These are phyloP conservation scores for Fusarium caatingaense DNA, from an alignment of 2,329 filamentous ascomycete genomes.

Conservation along the genomic window DNA sequence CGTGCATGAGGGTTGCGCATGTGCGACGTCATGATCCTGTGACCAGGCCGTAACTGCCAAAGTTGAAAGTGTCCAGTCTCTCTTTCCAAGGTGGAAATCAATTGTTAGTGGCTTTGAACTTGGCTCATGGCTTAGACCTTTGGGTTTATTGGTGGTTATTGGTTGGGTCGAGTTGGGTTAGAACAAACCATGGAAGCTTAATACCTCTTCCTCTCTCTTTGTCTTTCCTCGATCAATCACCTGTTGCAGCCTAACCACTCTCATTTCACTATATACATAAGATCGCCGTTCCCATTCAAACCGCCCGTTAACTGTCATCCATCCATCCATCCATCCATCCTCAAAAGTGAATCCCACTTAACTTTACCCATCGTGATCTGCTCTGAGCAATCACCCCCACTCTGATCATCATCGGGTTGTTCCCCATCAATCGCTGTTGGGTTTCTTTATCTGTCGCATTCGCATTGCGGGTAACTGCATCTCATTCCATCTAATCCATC, in stretches of 20 bases:
- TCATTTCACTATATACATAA: slow-evolving; percentile 32
- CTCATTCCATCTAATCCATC: neutral
- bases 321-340: slow-evolving; percentile 6
- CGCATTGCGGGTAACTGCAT: slow-evolving; percentile 25
- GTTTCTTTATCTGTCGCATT: slow-evolving; percentile 12
- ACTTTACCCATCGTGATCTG: slow-evolving; percentile 22
- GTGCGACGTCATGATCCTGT: slow-evolving; percentile 42
- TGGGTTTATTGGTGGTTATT: slow-evolving; percentile 14
- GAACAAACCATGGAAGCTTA: slow-evolving; percentile 31
- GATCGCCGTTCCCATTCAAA: slow-evolving; percentile 29
- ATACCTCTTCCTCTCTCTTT: slow-evolving; percentile 1
- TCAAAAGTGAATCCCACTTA: slow-evolving; percentile 9
- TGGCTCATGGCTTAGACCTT: slow-evolving; percentile 28
- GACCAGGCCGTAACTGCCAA: slow-evolving; percentile 14
- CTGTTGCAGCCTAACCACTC: slow-evolving; percentile 17
- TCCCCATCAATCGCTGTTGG: slow-evolving; percentile 15
- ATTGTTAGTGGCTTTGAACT: slow-evolving; percentile 5
- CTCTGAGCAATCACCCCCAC: slow-evolving; percentile 11
- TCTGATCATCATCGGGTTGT: slow-evolving; percentile 21
- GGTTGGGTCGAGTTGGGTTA: slow-evolving; percentile 19
- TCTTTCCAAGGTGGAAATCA: slow-evolving; percentile 10
- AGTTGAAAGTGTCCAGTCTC: neutral
- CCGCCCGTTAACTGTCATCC: slow-evolving; percentile 17
- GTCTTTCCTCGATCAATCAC: neutral
- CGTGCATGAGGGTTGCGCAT: slow-evolving; percentile 39